Conservation (phyloP, 805 yeast genomes). For the Metahyphopichia silvanorum region DNA sequence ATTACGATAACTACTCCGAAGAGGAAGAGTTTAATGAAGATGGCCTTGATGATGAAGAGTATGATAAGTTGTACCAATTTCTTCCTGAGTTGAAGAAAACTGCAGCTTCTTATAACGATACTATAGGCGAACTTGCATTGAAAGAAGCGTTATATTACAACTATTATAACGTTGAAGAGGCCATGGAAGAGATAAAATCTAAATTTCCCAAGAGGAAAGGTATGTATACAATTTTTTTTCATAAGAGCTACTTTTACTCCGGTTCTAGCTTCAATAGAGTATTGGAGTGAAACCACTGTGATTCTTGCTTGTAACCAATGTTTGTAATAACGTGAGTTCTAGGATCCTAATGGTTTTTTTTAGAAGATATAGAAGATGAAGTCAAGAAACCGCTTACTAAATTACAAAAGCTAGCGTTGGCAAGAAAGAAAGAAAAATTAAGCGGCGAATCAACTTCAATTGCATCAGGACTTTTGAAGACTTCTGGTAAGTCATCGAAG, state of each 20-base stretch:
- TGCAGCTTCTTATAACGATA: slow-evolving; percentile 38
- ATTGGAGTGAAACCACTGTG: slow-evolving; percentile 1
- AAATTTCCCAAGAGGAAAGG: slow-evolving; percentile 36
- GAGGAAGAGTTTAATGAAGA: slow-evolving; percentile 38
- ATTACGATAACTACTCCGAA: slow-evolving; percentile 18
- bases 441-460: slow-evolving; percentile 2
- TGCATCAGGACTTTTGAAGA: slow-evolving; percentile 5
- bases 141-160: slow-evolving; percentile 59
- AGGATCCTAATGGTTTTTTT: slow-evolving; percentile 12
- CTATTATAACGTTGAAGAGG: slow-evolving; percentile 51
- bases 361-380: background rate
- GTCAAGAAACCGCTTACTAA: slow-evolving; percentile 14
- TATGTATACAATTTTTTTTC: slow-evolving; percentile 34
- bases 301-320: background rate
- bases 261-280: slow-evolving; percentile 3
- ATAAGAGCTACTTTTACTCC: slow-evolving; percentile 4
- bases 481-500: too few species aligned
- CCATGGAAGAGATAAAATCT: slow-evolving; percentile 46
- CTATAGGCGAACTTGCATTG: slow-evolving; percentile 46
- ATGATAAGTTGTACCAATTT: slow-evolving; percentile 38
- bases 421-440: slow-evolving; percentile 11
- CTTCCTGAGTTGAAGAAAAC: slow-evolving; percentile 42
- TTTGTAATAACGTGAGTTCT: slow-evolving; percentile 11
- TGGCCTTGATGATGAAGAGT: slow-evolving; percentile 35
- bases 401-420: slow-evolving; percentile 21